Conservation (phyloP, 1,284 basidiomycete species). For the Waitea zeae region DNA sequence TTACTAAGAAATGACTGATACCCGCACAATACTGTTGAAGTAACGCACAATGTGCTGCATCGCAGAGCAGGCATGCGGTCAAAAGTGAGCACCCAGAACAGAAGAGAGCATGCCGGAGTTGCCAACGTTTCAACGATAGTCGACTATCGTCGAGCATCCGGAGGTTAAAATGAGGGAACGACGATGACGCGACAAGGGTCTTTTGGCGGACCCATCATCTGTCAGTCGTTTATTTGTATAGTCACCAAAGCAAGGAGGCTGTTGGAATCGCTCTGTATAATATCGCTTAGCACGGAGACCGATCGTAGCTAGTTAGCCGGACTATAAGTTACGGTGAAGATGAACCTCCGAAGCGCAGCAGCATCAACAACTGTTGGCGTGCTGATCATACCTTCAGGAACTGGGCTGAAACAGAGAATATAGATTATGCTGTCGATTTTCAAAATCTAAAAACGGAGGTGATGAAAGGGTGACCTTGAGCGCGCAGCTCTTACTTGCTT, state of each 20-base stretch:
- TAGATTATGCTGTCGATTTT: background rate
- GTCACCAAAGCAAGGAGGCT: background rate
- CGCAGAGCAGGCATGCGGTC: too few relatives aligned
- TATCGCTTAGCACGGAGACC: background rate
- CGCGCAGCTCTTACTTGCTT: background rate
- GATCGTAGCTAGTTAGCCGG: background rate
- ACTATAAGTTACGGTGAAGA: background rate
- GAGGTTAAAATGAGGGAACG: too few relatives aligned
- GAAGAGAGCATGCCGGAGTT: too few relatives aligned
- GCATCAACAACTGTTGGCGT: background rate
- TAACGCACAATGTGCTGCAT: too few relatives aligned
- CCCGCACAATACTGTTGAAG: too few relatives aligned
- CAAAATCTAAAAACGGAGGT: background rate
- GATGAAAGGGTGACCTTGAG: too few relatives aligned
- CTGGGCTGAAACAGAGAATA: background rate
- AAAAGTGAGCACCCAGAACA: too few relatives aligned
- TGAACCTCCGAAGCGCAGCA: background rate
- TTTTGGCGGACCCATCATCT: background rate
- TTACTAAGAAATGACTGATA: too few relatives aligned
- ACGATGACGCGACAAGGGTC: background rate
- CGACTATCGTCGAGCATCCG: too few relatives aligned
- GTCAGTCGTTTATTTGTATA: background rate
- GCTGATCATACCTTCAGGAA: background rate
- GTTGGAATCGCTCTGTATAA: background rate
- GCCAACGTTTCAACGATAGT: too few relatives aligned